phyloP scores from a whole-genome alignment of 495 filamentous ascomycete species.

The Podospora australis region DNA sequence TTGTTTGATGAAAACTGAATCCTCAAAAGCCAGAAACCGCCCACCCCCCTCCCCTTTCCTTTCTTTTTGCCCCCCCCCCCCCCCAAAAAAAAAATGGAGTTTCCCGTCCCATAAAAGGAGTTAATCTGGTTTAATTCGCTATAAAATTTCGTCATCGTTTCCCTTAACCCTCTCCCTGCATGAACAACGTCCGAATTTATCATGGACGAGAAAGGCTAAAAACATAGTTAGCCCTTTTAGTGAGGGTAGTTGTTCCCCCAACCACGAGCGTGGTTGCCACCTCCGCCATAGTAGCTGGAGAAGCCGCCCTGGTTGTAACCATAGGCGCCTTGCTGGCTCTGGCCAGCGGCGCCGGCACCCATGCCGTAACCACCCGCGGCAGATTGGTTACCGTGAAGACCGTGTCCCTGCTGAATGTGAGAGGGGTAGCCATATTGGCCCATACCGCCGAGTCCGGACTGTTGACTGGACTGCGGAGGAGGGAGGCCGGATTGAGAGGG shows the following conservation, averaged over 20 bases:
- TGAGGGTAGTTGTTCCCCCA: conserved; percentile 70
- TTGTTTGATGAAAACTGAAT: too few species aligned
- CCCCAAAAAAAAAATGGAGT: too few species aligned
- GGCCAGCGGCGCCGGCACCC: conserved; percentile 54
- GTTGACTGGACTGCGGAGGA: conserved; percentile 63
- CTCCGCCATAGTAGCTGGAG: conserved; percentile 46
- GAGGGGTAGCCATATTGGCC: conserved; percentile 66
- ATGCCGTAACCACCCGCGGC: conserved; percentile 65
- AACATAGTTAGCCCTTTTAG: conserved; percentile 1
- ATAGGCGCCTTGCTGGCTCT: conserved; percentile 58
- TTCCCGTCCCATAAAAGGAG: too few species aligned
- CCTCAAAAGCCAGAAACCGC: too few species aligned
- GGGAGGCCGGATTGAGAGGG: conserved; percentile 63
- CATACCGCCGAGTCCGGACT: conserved; percentile 39
- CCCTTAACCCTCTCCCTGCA: too few species aligned
- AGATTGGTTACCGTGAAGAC: conserved; percentile 52
- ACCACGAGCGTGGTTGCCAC: conserved; percentile 39
- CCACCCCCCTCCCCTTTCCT: too few species aligned
- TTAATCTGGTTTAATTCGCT: too few species aligned
- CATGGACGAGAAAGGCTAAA: too few species aligned
- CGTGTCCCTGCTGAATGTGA: conserved; percentile 49
- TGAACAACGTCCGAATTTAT: too few species aligned
- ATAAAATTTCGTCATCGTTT: too few species aligned
- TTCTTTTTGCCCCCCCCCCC: too few species aligned
- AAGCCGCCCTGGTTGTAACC: conserved; percentile 53